Evolutionary conservation across 768 basidiomycete species (phyloP), one percentile per base, ranked within the genome.

Genomic region (Rhodotorula paludigena): DNA sequence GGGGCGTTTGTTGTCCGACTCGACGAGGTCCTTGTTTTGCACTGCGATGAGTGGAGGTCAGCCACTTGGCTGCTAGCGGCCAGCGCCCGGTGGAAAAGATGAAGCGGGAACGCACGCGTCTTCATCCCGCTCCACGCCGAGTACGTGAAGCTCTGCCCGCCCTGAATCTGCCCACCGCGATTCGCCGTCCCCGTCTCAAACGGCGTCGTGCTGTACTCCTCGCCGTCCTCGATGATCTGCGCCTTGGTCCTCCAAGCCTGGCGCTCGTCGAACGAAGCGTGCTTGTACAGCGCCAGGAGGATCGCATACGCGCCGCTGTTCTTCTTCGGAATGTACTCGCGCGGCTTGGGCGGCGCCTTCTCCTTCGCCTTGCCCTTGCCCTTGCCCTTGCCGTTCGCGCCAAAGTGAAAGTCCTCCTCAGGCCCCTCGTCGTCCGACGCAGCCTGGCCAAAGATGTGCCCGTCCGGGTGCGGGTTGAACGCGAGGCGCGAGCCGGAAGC

Each of bases 231-330:
- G 23, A 62, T 63, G 53, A 68, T 60, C 32, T 41, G 16, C 18
- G n/a, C 28, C 52, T 63, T 65, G 20, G 39, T 47, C 25, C 39
- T 39, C 56, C 60, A 59, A 5, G 1, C 6, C 33, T 57, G 42
- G 3, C 16, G 63, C 21, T 68, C 71, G 32, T 63, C 71, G 41
- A 23, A 60, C 18, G 53, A 51, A 7, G 48, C 35, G 60, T 47
- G 33, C 32, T 25, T 21, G 64, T 73, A 73, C 35, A 73, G 39
- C n/a, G 55, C 54, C 53, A 73, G 33, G 28, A 69, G 51, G 57
- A 73, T 64, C 16, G 68, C 72, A 59, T 69, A 73, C 23, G 68
- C 35, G 5, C 72, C 68, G 16, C 57, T 56, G 20, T 49, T 14
- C 33, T 61, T 25, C 25, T 48, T 49, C 7, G 72, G 72, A 47